Conservation (phyloP, 1,284 basidiomycete genomes). For the Sporisorium scitamineum region DNA sequence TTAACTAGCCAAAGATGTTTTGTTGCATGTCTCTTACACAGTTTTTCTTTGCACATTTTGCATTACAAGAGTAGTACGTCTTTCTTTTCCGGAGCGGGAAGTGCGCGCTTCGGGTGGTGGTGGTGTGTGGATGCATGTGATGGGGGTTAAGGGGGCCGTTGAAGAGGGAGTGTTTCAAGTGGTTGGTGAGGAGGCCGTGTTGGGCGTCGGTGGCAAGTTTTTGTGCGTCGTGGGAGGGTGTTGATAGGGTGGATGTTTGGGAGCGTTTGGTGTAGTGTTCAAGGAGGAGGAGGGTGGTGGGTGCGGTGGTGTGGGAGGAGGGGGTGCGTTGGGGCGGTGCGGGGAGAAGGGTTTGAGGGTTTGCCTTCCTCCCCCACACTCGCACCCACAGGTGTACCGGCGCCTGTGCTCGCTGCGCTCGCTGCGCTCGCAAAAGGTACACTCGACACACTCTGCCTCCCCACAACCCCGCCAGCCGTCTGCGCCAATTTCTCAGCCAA, state of each 20-base stretch:
- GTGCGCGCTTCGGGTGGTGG: no score
- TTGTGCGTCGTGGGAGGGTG: constrained; percentile 72
- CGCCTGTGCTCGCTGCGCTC: not conserved
- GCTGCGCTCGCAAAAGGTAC: constrained; percentile 5
- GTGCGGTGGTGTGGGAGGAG: no score
- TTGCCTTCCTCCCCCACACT: not conserved
- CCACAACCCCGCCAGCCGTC: constrained; percentile 5
- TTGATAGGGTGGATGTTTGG: constrained; percentile 11
- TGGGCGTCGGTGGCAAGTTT: constrained; percentile 88
- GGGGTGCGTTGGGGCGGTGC: no score
- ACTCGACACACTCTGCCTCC: not conserved
- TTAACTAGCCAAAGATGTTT: not conserved
- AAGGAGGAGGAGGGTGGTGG: no score
- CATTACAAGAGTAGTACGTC: not conserved
- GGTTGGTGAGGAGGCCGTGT: constrained; percentile 88
- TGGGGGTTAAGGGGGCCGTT: no score
- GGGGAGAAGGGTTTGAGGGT: no score
- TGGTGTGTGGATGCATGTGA: no score
- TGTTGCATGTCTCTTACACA: not conserved
- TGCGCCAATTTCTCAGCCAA: constrained; percentile 82
- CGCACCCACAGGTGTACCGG: no score
- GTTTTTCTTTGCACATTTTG: not conserved
- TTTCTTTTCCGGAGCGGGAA: no score
- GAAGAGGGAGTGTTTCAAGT: constrained; percentile 79
- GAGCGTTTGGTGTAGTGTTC: constrained; percentile 1